Base-by-base conservation (phyloP, 805 yeast genomes). In the Kluyveromyces siamensis region DNA sequence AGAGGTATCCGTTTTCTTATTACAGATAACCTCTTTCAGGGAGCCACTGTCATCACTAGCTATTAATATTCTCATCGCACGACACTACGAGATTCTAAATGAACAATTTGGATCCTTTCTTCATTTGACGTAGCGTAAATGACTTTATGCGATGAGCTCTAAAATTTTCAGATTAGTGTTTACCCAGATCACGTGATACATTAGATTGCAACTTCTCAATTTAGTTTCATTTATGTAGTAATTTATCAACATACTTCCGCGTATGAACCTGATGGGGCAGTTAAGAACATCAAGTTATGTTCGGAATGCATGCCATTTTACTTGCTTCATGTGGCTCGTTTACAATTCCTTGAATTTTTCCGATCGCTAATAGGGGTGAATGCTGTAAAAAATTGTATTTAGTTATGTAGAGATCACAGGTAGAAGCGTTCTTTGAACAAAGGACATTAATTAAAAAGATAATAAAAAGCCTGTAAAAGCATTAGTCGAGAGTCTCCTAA, bases 1-100 rank as follows among this genome's bases (percentile, higher is more conserved):
- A 6, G 96, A 84, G 2, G 96, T 88, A 58, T 90, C 95, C 0
- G 91, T 83, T 0, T 90, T 91, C 46, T 74, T 69, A 17, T 69
- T 62, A 56, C 88, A 87, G 6, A 73, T 59, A 8, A 87, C 69
- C 59, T 82, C 88, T 56, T 83, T 84, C 47, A 83, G 55, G 6
- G 77, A 72, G 0, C 90, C 89, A 1, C 78, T 74, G 56, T 84
- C 90, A 52, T 79, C 84, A 16, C 86, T 76, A 40, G 87, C 72
- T 2, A 74, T 81, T 41, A 84, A 56, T 13, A 84, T 61, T 63
- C 76, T 82, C 91, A 84, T 83, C 8, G 14, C 14, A 13, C 14
- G 7, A 10, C 6, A 4, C 25, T 21, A 21, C 6, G 6, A 21
- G 25, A 21, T 21, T 21, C 25, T 21, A 21, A 21, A 21, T 21